These are phyloP conservation scores for Suhomyces bokatorum DNA, from an alignment of 1,139 yeast genomes.

Conservation along the genomic window DNA sequence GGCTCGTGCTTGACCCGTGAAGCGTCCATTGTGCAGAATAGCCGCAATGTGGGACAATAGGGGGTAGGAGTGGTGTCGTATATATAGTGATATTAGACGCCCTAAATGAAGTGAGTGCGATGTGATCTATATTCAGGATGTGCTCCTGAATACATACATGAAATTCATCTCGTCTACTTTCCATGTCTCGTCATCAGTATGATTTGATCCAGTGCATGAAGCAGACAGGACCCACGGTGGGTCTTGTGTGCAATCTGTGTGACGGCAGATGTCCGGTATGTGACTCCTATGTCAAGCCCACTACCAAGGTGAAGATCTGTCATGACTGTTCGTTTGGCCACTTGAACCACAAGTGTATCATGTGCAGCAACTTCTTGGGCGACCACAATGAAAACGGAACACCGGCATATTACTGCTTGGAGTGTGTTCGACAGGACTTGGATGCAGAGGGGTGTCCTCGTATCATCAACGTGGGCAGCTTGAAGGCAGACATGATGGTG, in stretches of 20 bases:
- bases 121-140: conserved; percentile 3
- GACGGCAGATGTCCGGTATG: conserved; percentile 93
- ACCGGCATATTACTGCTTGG: conserved; percentile 82
- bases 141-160: conserved; percentile 82
- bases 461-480: conserved; percentile 76
- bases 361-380: conserved; percentile 60
- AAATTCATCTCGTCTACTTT: conserved; percentile 63
- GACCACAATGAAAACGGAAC: conserved; percentile 47
- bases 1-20: not conserved
- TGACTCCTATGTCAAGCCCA: conserved; percentile 82
- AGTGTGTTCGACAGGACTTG: conserved; percentile 77
- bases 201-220: conserved; percentile 85
- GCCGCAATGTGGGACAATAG: not conserved
- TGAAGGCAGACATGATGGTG: conserved; percentile 60
- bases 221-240: conserved; percentile 75
- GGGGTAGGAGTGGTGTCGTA: not conserved
- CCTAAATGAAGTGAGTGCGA: not conserved
- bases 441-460: conserved; percentile 95
- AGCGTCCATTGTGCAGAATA: not conserved
- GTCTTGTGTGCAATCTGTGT: conserved; percentile 77
- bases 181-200: conserved; percentile 88
- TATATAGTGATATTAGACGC: not conserved
- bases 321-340: conserved; percentile 84
- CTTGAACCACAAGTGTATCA: conserved; percentile 61
- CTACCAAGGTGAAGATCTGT: conserved; percentile 71